Percentiles rank a stretch among this genome's conserved stretches.
Conservation (phyloP, 179 eudicot genomes). For the Beta corolliflora region DNA sequence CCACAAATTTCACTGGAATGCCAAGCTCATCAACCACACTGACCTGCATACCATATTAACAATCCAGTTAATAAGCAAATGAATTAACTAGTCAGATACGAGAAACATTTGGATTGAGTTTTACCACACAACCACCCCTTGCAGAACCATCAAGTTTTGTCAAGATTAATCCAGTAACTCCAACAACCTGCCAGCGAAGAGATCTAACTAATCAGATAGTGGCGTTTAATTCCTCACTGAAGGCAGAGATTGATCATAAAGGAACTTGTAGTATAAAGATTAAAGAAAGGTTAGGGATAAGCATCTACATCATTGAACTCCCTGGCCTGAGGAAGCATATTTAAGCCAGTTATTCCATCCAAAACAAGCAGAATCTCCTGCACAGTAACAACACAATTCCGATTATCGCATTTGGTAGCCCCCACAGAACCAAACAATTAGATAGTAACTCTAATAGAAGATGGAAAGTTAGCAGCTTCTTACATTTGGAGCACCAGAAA, state of each 20-base stretch:
- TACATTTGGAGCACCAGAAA: constrained; percentile 88
- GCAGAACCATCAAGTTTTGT: constrained; percentile 99
- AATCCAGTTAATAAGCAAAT: neutral
- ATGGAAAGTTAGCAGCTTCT: constrained; percentile 27
- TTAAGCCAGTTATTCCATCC: constrained; percentile 98
- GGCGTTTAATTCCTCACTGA: neutral
- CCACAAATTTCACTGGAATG: constrained; percentile 96
- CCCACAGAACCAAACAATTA: neutral
- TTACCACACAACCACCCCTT: constrained; percentile 98
- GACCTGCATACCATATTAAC: constrained; percentile 47
- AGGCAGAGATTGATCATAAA: constrained; percentile 1
- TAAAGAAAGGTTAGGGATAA: neutral
- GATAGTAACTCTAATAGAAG: neutral
- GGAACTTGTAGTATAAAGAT: neutral
- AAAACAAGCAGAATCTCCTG: constrained; percentile 92
- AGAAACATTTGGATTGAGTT: constrained; percentile 9
- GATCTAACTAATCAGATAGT: neutral
- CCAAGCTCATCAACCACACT: constrained; percentile 97
- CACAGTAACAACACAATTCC: neutral
- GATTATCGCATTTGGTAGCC: neutral
- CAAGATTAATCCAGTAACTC: constrained; percentile 86
- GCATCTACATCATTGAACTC: constrained; percentile 86
- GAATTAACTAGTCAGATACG: neutral
- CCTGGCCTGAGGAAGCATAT: constrained; percentile 99
- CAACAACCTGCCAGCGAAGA: constrained; percentile 67